Evolutionary conservation across 768 basidiomycete species (phyloP).

Genomic region (Boletus rubroflammeus): DNA sequence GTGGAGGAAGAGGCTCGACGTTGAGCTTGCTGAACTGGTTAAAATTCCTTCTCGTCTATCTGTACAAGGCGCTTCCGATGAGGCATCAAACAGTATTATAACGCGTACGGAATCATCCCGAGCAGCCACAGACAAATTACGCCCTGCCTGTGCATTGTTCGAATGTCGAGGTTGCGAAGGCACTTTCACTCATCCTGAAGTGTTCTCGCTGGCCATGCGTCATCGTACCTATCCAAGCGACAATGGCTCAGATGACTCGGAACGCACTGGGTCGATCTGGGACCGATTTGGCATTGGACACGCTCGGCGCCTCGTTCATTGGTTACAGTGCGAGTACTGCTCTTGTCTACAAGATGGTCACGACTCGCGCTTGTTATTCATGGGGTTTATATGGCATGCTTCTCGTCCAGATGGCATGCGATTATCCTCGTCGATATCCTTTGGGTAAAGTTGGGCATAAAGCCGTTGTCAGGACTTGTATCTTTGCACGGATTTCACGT

Average conservation of each 20-base stretch:
- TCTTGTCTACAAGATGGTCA: too few species aligned
- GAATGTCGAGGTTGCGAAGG: not conserved
- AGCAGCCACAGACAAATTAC: not conserved
- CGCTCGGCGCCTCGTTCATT: too few species aligned
- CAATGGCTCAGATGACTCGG: not conserved
- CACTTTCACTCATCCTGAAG: not conserved
- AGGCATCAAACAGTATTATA: not conserved
- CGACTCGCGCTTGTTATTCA: too few species aligned
- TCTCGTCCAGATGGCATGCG: too few species aligned
- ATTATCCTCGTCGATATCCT: too few species aligned
- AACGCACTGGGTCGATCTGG: not conserved
- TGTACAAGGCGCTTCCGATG: not conserved
- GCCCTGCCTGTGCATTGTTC: not conserved
- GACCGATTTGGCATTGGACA: not conserved
- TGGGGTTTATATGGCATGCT: too few species aligned
- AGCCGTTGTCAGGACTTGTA: too few species aligned
- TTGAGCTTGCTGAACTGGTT: not conserved
- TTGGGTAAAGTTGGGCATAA: too few species aligned
- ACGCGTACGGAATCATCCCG: not conserved
- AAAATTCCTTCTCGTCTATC: not conserved
- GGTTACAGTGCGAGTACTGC: too few species aligned
- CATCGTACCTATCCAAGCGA: not conserved
- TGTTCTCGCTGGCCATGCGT: not conserved
- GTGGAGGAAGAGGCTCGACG: not conserved
- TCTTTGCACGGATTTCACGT: too few species aligned